Evolutionary conservation across 1,139 yeast genomes (phyloP).

Genomic region (Debaryomyces nepalensis): DNA sequence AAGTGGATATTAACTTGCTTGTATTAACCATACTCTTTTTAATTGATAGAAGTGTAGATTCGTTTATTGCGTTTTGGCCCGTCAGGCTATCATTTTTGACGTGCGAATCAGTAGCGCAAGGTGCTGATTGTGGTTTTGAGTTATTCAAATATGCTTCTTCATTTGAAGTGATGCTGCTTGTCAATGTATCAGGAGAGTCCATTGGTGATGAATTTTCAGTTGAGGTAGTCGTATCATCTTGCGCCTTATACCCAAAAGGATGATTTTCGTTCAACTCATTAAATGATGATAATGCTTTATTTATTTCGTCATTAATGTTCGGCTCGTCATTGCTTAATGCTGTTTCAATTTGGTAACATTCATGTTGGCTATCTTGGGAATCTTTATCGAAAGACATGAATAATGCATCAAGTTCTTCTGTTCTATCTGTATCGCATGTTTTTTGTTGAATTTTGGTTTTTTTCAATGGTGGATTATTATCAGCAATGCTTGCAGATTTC

Average conservation of each 20-base stretch:
- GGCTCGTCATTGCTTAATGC: not conserved
- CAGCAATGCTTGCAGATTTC: not conserved
- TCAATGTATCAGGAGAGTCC: conserved; percentile 13
- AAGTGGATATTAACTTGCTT: conserved; percentile 35
- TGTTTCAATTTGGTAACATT: not conserved
- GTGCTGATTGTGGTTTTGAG: conserved; percentile 12
- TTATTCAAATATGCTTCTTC: conserved; percentile 5
- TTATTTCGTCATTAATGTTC: conserved; percentile 27
- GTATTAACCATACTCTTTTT: conserved; percentile 37
- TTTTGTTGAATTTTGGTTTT: conserved; percentile 5
- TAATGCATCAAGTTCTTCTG: conserved; percentile 10
- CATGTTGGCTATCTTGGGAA: not conserved
- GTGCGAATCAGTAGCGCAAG: conserved; percentile 1
- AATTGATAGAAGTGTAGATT: conserved; percentile 28
- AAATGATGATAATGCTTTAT: conserved; percentile 25
- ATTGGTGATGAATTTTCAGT: conserved; percentile 15
- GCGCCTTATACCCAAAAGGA: not conserved
- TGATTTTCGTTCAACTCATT: conserved; percentile 20
- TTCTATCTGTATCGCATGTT: not conserved
- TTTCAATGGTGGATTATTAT: conserved; percentile 9
- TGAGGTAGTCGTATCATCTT: conserved; percentile 8
- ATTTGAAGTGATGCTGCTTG: conserved; percentile 12
- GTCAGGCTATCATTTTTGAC: not conserved
- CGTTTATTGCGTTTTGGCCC: not conserved
- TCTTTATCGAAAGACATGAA: conserved; percentile 7